These are phyloP conservation scores for Scytalidium lignicola DNA, from an alignment of 2,329 filamentous ascomycete species.

Conservation along the genomic window DNA sequence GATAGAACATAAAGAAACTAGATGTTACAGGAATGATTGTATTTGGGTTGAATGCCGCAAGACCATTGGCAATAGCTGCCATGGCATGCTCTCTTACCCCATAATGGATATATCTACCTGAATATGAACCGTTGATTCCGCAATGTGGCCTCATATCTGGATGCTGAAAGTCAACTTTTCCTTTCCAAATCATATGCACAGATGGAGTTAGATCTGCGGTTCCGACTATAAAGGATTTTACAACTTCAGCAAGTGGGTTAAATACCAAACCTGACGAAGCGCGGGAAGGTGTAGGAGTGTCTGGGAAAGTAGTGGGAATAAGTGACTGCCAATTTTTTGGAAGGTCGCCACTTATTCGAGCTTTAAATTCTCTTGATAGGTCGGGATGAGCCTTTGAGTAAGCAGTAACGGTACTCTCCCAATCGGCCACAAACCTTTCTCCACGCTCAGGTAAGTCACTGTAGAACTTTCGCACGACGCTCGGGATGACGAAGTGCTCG, in stretches of 20 bases:
- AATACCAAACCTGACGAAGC: conserved; percentile 43
- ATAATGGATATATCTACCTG: conserved; percentile 54
- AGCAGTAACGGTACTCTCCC: conserved; percentile 36
- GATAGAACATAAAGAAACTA: conserved; percentile 60
- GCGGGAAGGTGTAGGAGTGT: conserved; percentile 41
- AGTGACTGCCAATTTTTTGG: conserved; percentile 42
- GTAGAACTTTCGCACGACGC: conserved; percentile 48
- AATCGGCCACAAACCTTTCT: conserved; percentile 39
- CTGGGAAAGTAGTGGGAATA: conserved; percentile 43
- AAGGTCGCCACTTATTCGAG: conserved; percentile 42
- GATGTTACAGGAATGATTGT: conserved; percentile 55
- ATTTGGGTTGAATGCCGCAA: conserved; percentile 51
- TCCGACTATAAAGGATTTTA: conserved; percentile 47
- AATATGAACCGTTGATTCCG: conserved; percentile 49
- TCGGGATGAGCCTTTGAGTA: conserved; percentile 44
- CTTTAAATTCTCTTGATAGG: conserved; percentile 42
- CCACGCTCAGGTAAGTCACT: conserved; percentile 33
- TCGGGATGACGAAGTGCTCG: conserved; percentile 28
- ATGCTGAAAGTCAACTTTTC: conserved; percentile 44
- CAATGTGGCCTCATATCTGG: conserved; percentile 34
- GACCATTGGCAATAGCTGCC: conserved; percentile 51
- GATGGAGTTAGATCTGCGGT: conserved; percentile 49
- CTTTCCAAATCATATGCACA: conserved; percentile 51
- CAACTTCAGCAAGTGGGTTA: conserved; percentile 45
- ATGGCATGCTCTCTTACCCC: conserved; percentile 60